phyloP scores from a whole-genome alignment of 106 monocot species.

The Hemerocallis citrina region DNA sequence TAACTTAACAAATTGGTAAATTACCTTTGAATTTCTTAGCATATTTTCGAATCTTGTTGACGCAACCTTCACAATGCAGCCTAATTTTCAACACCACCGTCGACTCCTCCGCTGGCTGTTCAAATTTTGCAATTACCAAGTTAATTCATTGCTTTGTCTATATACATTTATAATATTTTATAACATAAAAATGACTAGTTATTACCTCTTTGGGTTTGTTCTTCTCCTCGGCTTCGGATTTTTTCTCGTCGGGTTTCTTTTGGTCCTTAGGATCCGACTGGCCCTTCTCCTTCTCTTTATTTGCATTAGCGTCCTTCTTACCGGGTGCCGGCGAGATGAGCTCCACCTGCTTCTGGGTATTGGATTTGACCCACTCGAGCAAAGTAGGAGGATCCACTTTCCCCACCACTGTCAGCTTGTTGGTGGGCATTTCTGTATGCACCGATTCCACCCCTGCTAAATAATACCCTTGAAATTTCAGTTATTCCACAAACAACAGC shows the following conservation, averaged over 20 bases:
- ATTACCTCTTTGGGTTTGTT: slow-evolving; percentile 6
- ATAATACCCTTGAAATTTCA: too few relatives aligned
- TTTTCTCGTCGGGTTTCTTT: slow-evolving; percentile 32
- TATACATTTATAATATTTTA: background rate
- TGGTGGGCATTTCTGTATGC: slow-evolving; percentile 17
- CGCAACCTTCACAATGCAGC: slow-evolving; percentile 83
- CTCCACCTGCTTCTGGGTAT: slow-evolving; percentile 69
- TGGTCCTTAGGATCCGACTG: slow-evolving; percentile 2
- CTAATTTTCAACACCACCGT: slow-evolving; percentile 62
- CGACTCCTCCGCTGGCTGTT: slow-evolving; percentile 16
- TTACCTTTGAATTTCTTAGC: slow-evolving; percentile 64
- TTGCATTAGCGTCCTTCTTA: background rate
- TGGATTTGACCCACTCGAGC: slow-evolving; percentile 42
- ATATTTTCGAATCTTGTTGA: slow-evolving; percentile 29
- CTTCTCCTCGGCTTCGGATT: slow-evolving; percentile 7
- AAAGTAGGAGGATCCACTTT: slow-evolving; percentile 61
- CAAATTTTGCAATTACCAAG: background rate
- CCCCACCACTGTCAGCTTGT: slow-evolving; percentile 60
- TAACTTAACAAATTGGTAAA: slow-evolving; percentile 20
- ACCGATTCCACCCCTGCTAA: slow-evolving; percentile 46
- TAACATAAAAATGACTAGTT: background rate
- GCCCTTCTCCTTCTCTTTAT: slow-evolving; percentile 17
- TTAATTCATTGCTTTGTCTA: too few relatives aligned
- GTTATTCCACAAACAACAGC: too few relatives aligned
- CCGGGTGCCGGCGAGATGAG: slow-evolving; percentile 37